Evolutionary conservation across 805 yeast genomes (phyloP).

Genomic region (Hyphopichia homilentoma): DNA sequence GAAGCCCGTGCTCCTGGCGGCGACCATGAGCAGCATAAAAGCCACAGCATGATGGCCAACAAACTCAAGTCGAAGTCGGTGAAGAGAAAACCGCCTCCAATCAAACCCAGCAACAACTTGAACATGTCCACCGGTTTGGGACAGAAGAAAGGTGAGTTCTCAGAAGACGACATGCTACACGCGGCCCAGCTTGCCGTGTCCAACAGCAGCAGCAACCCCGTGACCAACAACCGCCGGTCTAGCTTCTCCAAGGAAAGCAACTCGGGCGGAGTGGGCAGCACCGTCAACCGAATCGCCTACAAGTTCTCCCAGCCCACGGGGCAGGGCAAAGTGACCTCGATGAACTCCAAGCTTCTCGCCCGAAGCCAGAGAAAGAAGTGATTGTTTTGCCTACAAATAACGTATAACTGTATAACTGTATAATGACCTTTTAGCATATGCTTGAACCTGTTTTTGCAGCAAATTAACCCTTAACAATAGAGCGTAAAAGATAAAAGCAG

Average conservation of each 20-base stretch:
- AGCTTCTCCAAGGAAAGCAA: constrained; percentile 33
- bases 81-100: constrained; percentile 29
- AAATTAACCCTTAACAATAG: too few relatives aligned
- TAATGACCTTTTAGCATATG: neutral
- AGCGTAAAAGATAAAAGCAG: too few relatives aligned
- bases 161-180: constrained; percentile 29
- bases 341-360: constrained; percentile 61
- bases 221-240: constrained; percentile 26
- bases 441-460: neutral
- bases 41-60: constrained; percentile 11
- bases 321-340: constrained; percentile 41
- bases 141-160: constrained; percentile 8
- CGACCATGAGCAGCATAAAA: constrained; percentile 8
- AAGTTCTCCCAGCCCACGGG: constrained; percentile 2
- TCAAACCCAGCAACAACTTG: constrained; percentile 11
- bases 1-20: constrained; percentile 6
- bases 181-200: constrained; percentile 44
- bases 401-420: too few relatives aligned
- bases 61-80: constrained; percentile 11
- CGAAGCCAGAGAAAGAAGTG: constrained; percentile 47
- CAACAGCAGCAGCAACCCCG: constrained; percentile 20
- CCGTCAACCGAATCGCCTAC: constrained; percentile 3
- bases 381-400: too few relatives aligned
- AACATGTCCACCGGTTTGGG: constrained; percentile 31
- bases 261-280: neutral